Percentiles rank a stretch among this genome's conserved stretches.
phyloP scores from a whole-genome alignment of 495 filamentous ascomycete species.

The Chaetomium cochliodes region DNA sequence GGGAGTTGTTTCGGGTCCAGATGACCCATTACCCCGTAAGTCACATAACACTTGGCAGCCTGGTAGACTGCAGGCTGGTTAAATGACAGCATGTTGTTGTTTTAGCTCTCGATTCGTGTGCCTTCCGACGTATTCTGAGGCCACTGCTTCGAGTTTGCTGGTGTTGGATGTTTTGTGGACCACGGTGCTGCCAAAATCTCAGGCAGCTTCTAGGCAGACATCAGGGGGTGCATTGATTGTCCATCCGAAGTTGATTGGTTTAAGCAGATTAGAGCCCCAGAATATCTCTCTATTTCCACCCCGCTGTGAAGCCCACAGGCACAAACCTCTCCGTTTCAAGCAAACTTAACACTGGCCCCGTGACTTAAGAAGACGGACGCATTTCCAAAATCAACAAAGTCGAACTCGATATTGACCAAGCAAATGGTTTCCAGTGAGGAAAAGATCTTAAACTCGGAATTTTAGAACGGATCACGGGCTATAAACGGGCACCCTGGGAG shows the following conservation, averaged over 20 bases:
- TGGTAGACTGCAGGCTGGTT: conserved; percentile 54
- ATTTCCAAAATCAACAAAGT: background rate
- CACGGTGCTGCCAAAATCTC: conserved; percentile 1
- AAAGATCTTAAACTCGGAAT: background rate
- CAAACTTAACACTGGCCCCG: background rate
- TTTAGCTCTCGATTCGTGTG: too few species aligned
- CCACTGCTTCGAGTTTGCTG: background rate
- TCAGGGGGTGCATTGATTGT: background rate
- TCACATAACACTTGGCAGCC: conserved; percentile 72
- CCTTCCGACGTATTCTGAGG: background rate
- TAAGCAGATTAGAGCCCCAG: background rate
- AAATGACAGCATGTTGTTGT: conserved; percentile 58
- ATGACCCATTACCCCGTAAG: conserved; percentile 61
- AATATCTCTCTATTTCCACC: background rate
- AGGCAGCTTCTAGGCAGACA: background rate
- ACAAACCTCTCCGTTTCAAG: conserved; percentile 8
- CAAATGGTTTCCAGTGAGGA: background rate
- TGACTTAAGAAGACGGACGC: background rate
- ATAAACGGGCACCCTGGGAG: background rate
- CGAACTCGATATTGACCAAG: background rate
- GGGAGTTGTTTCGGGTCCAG: conserved; percentile 70
- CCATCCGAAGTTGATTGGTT: conserved; percentile 4
- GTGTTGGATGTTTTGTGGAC: background rate
- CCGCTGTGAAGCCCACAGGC: conserved; percentile 18
- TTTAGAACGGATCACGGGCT: background rate